Base-by-base conservation (phyloP, 345 rosid species). In the Luvunga scandens region DNA sequence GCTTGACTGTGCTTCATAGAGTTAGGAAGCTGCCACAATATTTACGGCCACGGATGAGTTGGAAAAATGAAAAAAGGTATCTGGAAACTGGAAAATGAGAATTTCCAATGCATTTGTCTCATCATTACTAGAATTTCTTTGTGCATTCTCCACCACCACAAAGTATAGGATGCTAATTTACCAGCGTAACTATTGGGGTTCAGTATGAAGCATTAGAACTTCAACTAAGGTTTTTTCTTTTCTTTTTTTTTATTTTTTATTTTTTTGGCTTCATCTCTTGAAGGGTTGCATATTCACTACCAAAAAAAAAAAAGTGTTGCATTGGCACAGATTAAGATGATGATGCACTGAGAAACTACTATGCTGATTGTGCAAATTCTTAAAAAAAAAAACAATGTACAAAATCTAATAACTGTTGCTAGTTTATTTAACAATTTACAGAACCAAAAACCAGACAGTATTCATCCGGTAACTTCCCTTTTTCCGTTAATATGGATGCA, bases 1-100 rank as follows among this genome's bases (percentile, higher is more conserved):
- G 97, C 94, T 87, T 96, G 99, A 89, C 94, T 94, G 81, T 96
- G 98, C 89, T 91, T 96, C 99, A 96, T 92, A 53, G 99, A 96
- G 78, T 91, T 98, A 3, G 98, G 98, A 81, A 96, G 98, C 98
- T 96, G 95, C 83, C 80, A 78, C 73, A 39, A 22, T 42, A 64
- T 64, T 77, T 16, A 75, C n/a, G 76, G 75, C 10, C 28, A 45
- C 63, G 59, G 31, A 65, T 36, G 28, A 24, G 28, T 62, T 12
- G 48, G 28, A 56, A 24, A 45, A 73, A 50, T 68, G 45, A 28
- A 39, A 22, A 30, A 19, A 34, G 36, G 6, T 45, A 42, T 70
- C 28, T 33, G 19, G 66, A 72, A 60, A 38, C 4, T 2, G 22
- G 12, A 25, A 7, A 7, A 42, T 53, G 14, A 59, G 28, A 73